A percentile compares a stretch with the other conserved stretches of the same genome.
Evolutionary conservation across 768 basidiomycete species (phyloP).

Genomic region (Ramaria rubella): DNA sequence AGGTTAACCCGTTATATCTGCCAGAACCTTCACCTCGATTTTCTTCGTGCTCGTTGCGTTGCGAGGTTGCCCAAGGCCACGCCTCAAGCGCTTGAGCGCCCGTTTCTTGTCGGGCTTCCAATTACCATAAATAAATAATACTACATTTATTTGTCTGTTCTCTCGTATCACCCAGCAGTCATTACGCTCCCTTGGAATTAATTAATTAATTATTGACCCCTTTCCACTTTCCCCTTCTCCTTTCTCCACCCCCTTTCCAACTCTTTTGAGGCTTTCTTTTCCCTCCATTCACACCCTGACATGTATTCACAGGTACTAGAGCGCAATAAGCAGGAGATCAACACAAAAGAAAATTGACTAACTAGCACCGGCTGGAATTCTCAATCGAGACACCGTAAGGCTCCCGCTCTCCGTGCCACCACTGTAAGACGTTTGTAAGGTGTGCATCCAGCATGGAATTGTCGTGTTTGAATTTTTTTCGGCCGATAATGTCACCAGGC

Average conservation of each 20-base stretch:
- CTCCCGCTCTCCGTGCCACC: conserved; percentile 69
- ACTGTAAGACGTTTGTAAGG: conserved; percentile 49
- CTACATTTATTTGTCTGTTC: not conserved
- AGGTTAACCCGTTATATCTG: not conserved
- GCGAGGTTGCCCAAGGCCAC: not conserved
- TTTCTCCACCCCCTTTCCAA: too few relatives aligned
- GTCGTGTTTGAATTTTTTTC: conserved; percentile 51
- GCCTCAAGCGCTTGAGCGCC: not conserved
- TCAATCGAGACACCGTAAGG: conserved; percentile 64
- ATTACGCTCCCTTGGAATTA: not conserved
- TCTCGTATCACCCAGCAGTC: not conserved
- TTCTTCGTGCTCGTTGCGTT: not conserved
- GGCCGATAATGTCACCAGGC: conserved; percentile 55
- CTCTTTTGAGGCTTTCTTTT: conserved; percentile 42
- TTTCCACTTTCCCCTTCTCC: not conserved
- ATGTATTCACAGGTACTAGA: conserved; percentile 66
- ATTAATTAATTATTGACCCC: not conserved
- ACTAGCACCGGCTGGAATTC: conserved; percentile 62
- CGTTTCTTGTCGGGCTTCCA: too few relatives aligned
- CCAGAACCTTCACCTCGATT: not conserved
- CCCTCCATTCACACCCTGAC: conserved; percentile 75
- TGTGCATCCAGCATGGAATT: conserved; percentile 45
- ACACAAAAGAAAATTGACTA: conserved; percentile 24
- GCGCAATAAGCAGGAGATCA: not conserved
- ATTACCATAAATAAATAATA: too few relatives aligned